Evolutionary conservation across 352 stramenopile genomes (phyloP).

Genomic region (Blastocystis sp.): DNA sequence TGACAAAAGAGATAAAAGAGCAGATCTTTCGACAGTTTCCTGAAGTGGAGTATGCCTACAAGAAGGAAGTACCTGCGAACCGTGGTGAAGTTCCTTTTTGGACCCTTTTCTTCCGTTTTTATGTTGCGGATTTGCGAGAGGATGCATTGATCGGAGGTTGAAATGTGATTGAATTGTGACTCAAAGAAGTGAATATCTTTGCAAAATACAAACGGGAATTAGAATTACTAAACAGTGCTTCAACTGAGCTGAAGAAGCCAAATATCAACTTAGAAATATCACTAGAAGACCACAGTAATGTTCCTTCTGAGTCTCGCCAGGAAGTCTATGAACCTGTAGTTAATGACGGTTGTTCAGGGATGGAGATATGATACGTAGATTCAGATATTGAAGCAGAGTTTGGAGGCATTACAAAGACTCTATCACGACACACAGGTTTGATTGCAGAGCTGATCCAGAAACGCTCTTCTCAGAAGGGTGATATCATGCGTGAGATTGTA

Average conservation of each 20-base stretch:
- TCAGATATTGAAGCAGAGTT: neutral
- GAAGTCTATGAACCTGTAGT: constrained; percentile 19
- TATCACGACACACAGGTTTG: constrained; percentile 15
- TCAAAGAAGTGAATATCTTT: neutral
- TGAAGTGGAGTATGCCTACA: constrained; percentile 24
- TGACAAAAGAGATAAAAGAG: constrained; percentile 49
- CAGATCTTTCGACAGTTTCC: constrained; percentile 52
- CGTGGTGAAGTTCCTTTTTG: constrained; percentile 21
- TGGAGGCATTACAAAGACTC: neutral
- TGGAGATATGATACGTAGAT: neutral
- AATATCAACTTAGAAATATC: neutral
- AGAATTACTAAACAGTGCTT: neutral
- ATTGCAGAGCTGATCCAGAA: constrained; percentile 14
- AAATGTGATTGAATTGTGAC: neutral
- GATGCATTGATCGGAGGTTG: neutral
- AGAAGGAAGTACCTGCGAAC: neutral
- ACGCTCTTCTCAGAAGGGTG: neutral
- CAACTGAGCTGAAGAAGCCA: neutral
- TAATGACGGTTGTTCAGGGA: constrained; percentile 10
- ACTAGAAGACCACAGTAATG: constrained; percentile 46
- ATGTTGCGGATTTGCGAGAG: constrained; percentile 25
- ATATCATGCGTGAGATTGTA: neutral
- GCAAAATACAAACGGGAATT: neutral
- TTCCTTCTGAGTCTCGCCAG: neutral
- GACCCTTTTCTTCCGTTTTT: constrained; percentile 35